Base-by-base conservation (phyloP, 805 yeast genomes). In the Lipomyces oligophaga region DNA sequence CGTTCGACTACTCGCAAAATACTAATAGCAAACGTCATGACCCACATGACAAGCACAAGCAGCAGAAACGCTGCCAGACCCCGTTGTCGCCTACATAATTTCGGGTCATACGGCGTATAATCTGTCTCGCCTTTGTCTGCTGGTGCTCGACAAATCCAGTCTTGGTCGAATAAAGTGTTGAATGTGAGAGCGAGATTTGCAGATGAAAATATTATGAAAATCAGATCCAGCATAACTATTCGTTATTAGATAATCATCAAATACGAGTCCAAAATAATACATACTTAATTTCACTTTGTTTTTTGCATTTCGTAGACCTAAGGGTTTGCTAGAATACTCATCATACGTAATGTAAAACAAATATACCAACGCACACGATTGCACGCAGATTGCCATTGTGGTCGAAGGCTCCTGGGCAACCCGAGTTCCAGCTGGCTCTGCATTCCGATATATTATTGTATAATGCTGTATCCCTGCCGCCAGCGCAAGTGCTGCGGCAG, bases 321-420 rank as follows among this genome's bases (percentile, higher is more conserved):
- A 65, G 0, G 97, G 98, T 62, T 86, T 83, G 11, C 96, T 94
- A 20, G 81, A 76, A 65, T 86, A 90, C 65, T 93, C 98, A 65
- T 93, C 97, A 60, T 79, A 80, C 2, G 95, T 80, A 63, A 90
- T 85, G 65, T 85, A 88, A 3, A 81, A 67, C 45, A 88, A 74
- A 62, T 93, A 93, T 0, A 79, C 75, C 21, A 86, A 67, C 2
- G 96, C 95, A 52, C 80, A 71, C 24, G 86, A 70, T 60, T 88
- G 90, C 3, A 90, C 95, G 42, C 80, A 80, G 2, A 93, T 76
- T 3, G 97, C 93, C 95, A 93, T 87, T 36, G 89, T 80, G 0
- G 97, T 85, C 58, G 95, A 82, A 15, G 98, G 83, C 60, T 85
- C 88, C 61, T 85, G 95, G 5, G 75, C 70, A 5, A 85, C 66